phyloP scores from a whole-genome alignment of 2,329 filamentous ascomycete species.

The Parascedosporium putredinis region DNA sequence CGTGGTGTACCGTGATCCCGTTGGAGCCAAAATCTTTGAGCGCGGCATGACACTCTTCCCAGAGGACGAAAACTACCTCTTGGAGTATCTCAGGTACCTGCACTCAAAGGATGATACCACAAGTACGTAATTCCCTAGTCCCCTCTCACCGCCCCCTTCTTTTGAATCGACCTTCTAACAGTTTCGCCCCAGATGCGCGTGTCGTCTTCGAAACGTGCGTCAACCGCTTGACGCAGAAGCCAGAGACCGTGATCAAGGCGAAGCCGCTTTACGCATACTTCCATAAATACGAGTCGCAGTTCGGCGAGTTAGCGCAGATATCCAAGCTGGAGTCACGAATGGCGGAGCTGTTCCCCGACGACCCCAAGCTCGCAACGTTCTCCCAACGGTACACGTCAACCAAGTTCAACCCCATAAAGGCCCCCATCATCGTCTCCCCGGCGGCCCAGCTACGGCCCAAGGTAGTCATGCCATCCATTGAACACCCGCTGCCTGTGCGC shows the following conservation, averaged over 20 bases:
- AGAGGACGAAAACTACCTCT: slow-evolving; percentile 82
- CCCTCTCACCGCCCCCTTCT: slow-evolving; percentile 7
- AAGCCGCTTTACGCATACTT: slow-evolving; percentile 85
- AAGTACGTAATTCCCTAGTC: slow-evolving; percentile 47
- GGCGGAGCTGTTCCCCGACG: slow-evolving; percentile 84
- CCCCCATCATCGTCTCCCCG: slow-evolving; percentile 77
- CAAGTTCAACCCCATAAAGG: slow-evolving; percentile 70
- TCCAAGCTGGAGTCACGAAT: slow-evolving; percentile 86
- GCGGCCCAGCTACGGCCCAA: slow-evolving; percentile 64
- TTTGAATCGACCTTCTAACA: too few relatives aligned
- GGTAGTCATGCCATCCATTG: slow-evolving; percentile 41
- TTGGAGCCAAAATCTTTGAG: slow-evolving; percentile 92
- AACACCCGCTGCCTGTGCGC: slow-evolving; percentile 34
- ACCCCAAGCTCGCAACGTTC: slow-evolving; percentile 67
- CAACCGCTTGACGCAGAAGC: slow-evolving; percentile 66
- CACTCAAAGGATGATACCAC: slow-evolving; percentile 87
- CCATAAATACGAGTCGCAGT: slow-evolving; percentile 90
- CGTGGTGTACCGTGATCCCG: slow-evolving; percentile 87
- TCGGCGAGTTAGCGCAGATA: slow-evolving; percentile 85
- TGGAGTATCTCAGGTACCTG: slow-evolving; percentile 93
- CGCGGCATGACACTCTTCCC: slow-evolving; percentile 88
- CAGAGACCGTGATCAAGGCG: slow-evolving; percentile 62
- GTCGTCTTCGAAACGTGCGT: slow-evolving; percentile 95
- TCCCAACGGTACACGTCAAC: slow-evolving; percentile 60
- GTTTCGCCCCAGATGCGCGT: slow-evolving; percentile 75